Conservation (phyloP, 345 rosid species). For the Lepidium africanum region DNA sequence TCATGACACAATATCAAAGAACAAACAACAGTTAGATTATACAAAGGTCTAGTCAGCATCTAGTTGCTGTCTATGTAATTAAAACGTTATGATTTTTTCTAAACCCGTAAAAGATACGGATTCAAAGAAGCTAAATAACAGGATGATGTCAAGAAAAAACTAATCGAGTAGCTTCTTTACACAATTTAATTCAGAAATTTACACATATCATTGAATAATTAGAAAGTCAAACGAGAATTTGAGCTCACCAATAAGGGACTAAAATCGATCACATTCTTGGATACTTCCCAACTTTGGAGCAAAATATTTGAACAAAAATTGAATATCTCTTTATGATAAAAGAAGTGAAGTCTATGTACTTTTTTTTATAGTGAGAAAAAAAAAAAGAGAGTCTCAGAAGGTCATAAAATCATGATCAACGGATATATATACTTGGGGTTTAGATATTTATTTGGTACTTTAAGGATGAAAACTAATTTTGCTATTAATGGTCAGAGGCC, state of each 20-base stretch:
- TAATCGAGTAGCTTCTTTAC: conserved; percentile 7
- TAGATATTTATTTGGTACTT: conserved; percentile 3
- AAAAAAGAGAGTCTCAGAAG: neutral
- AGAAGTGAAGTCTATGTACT: neutral
- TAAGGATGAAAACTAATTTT: neutral
- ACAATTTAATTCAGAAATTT: neutral
- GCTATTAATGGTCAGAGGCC: conserved; percentile 1
- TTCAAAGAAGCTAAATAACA: neutral
- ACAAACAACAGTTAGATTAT: neutral
- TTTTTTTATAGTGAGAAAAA: neutral
- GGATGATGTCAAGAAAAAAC: conserved; percentile 7
- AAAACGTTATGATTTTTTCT: neutral
- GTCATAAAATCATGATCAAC: conserved; percentile 2
- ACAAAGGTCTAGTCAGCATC: conserved; percentile 1
- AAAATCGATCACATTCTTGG: neutral
- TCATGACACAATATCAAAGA: neutral
- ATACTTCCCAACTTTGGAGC: neutral
- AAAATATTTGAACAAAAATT: neutral
- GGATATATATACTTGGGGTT: neutral
- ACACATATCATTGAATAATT: neutral
- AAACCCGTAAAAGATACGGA: neutral
- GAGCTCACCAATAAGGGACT: conserved; percentile 13
- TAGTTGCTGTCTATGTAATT: conserved; percentile 2
- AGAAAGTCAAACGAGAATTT: conserved; percentile 1
- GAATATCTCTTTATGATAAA: neutral